These are phyloP conservation scores for Verruconis gallopava DNA, from an alignment of 2,329 filamentous ascomycete species.

Conservation along the genomic window DNA sequence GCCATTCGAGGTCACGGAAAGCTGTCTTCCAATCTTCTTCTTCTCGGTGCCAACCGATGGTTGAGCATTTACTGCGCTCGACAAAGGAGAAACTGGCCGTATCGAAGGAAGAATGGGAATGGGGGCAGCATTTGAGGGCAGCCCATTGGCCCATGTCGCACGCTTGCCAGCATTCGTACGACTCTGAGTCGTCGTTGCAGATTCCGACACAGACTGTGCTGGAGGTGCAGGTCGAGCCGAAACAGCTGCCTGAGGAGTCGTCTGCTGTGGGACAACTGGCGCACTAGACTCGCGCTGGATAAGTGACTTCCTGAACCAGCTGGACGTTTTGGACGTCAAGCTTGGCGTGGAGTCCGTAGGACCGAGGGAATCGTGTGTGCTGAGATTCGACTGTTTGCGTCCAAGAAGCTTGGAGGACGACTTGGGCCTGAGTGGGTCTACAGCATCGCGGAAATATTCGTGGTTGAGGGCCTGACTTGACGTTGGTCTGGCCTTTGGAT, in stretches of 20 bases:
- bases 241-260: slow-evolving; percentile 27
- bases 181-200: slow-evolving; percentile 30
- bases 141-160: slow-evolving; percentile 83
- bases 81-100: slow-evolving; percentile 88
- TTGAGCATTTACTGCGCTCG: slow-evolving; percentile 71
- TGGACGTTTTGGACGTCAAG: slow-evolving; percentile 64
- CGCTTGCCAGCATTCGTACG: slow-evolving; percentile 59
- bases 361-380: slow-evolving; percentile 48
- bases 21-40: slow-evolving; percentile 90
- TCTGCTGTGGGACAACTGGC: slow-evolving; percentile 42
- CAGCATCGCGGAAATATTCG: slow-evolving; percentile 85
- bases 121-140: slow-evolving; percentile 61
- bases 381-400: slow-evolving; percentile 79
- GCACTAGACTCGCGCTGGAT: slow-evolving; percentile 65
- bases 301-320: slow-evolving; percentile 93
- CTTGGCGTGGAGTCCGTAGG: slow-evolving; percentile 42
- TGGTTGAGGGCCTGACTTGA: slow-evolving; percentile 89
- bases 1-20: slow-evolving; percentile 81
- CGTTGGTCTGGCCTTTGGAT: slow-evolving; percentile 81
- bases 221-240: slow-evolving; percentile 28
- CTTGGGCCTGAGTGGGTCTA: slow-evolving; percentile 89
- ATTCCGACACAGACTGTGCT: slow-evolving; percentile 19
- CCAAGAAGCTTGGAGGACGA: slow-evolving; percentile 75
- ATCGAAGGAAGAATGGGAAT: slow-evolving; percentile 96
- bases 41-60: slow-evolving; percentile 42